A percentile compares a stretch with the other conserved stretches of the same genome.
These are phyloP conservation scores for Pelargonium citronellum DNA, from an alignment of 441 rosid species.

Conservation along the genomic window DNA sequence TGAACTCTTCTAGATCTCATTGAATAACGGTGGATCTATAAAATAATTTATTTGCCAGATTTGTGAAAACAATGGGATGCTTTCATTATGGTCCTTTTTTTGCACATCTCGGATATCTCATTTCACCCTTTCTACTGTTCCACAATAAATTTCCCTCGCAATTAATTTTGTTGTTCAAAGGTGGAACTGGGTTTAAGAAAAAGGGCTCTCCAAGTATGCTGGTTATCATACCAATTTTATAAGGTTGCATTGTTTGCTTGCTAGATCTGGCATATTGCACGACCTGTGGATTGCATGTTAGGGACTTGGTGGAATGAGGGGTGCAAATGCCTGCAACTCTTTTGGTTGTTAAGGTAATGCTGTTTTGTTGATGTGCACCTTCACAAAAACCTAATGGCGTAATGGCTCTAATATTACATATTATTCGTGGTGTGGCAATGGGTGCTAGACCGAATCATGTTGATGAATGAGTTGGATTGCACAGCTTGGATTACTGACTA, in stretches of 20 bases:
- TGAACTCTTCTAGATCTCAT: not conserved
- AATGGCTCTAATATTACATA: conserved; percentile 14
- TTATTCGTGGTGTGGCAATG: conserved; percentile 23
- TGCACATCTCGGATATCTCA: too few species aligned
- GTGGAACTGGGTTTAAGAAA: conserved; percentile 13
- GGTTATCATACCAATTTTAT: conserved; percentile 34
- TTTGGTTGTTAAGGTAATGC: conserved; percentile 53
- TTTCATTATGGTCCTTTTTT: too few species aligned
- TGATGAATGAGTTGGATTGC: conserved; percentile 35
- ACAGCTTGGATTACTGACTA: conserved; percentile 37
- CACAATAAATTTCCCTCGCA: too few species aligned
- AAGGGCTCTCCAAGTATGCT: conserved; percentile 26
- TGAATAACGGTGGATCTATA: not conserved
- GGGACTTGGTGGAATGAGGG: conserved; percentile 73
- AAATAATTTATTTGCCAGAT: too few species aligned
- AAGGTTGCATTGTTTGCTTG: conserved; percentile 62
- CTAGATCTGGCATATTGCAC: conserved; percentile 75
- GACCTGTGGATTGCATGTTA: conserved; percentile 70
- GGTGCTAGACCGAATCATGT: conserved; percentile 30
- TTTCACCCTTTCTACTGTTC: too few species aligned
- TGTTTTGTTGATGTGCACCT: conserved; percentile 41
- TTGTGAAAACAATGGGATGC: too few species aligned
- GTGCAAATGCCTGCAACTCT: conserved; percentile 46
- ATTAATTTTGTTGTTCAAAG: too few species aligned
- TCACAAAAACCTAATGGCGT: conserved; percentile 19